Evolutionary conservation across 208 protist species (phyloP).

Genomic region (Leishmania martiniquensis): DNA sequence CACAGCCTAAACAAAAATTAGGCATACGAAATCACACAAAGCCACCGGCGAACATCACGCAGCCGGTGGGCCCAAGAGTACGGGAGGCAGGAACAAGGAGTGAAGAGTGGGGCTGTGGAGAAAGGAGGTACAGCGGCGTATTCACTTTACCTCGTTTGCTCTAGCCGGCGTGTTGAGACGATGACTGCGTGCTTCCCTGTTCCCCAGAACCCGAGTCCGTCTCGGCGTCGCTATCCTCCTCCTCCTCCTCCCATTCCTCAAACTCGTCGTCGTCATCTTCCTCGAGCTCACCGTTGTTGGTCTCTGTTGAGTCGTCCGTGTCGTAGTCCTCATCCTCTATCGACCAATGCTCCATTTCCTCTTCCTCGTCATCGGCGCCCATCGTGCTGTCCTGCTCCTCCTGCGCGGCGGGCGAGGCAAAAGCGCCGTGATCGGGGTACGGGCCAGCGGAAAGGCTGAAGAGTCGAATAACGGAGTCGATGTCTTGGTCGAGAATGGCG

Average conservation of each 20-base stretch:
- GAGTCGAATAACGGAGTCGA: constrained; percentile 62
- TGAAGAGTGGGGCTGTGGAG: background rate
- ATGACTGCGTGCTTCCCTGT: constrained; percentile 1
- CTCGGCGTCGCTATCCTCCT: constrained; percentile 10
- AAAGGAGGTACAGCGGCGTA: background rate
- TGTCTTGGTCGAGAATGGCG: constrained; percentile 73
- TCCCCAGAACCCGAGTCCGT: constrained; percentile 10
- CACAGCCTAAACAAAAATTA: background rate
- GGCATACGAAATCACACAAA: background rate
- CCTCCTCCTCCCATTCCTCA: constrained; percentile 13
- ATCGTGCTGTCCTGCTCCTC: constrained; percentile 39
- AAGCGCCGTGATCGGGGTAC: constrained; percentile 57
- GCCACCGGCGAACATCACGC: background rate
- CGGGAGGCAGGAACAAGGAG: background rate
- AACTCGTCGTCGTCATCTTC: constrained; percentile 36
- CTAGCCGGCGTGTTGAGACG: background rate
- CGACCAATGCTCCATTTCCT: constrained; percentile 46
- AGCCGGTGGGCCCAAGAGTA: background rate
- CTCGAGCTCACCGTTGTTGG: constrained; percentile 19
- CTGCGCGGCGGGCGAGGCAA: constrained; percentile 55
- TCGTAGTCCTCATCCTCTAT: constrained; percentile 43
- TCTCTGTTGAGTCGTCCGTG: constrained; percentile 24
- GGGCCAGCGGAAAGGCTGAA: constrained; percentile 85
- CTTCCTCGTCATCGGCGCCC: constrained; percentile 54
- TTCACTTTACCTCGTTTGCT: background rate